Evolutionary conservation across 768 basidiomycete genomes (phyloP).

Genomic region (Jaapia argillacea): DNA sequence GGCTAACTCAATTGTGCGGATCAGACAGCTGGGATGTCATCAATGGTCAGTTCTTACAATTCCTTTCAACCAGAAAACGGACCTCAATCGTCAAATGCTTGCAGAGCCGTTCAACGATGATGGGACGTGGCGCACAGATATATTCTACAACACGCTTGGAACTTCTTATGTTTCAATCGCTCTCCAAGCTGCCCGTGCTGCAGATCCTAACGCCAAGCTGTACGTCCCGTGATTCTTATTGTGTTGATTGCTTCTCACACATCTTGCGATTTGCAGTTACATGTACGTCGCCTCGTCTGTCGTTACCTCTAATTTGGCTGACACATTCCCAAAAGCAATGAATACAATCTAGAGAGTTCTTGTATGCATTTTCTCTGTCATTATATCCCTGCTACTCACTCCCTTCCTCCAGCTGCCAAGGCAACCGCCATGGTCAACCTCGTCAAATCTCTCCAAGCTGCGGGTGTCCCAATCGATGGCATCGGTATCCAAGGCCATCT

Average conservation of each 20-base stretch:
- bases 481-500: constrained; percentile 54
- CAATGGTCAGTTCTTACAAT: constrained; percentile 24
- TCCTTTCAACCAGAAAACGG: not conserved
- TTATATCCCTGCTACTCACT: not conserved
- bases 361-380: constrained; percentile 4
- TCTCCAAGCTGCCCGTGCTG: constrained; percentile 40
- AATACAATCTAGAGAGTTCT: constrained; percentile 24
- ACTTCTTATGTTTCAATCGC: constrained; percentile 39
- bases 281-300: no score
- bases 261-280: not conserved
- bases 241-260: constrained; percentile 3
- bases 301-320: no score
- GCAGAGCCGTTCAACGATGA: constrained; percentile 48
- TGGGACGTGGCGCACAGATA: constrained; percentile 40
- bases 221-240: no score
- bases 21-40: constrained; percentile 42
- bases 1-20: constrained; percentile 1
- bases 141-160: constrained; percentile 45
- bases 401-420: constrained; percentile 29
- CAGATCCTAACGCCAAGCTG: constrained; percentile 46
- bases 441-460: constrained; percentile 33
- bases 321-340: no score
- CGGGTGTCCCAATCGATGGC: constrained; percentile 46
- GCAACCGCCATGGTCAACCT: constrained; percentile 46
- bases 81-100: not conserved